A percentile compares a stretch with the other conserved stretches of the same genome.
Conservation (phyloP, 495 filamentous ascomycete genomes). For the Tuber melanosporum region DNA sequence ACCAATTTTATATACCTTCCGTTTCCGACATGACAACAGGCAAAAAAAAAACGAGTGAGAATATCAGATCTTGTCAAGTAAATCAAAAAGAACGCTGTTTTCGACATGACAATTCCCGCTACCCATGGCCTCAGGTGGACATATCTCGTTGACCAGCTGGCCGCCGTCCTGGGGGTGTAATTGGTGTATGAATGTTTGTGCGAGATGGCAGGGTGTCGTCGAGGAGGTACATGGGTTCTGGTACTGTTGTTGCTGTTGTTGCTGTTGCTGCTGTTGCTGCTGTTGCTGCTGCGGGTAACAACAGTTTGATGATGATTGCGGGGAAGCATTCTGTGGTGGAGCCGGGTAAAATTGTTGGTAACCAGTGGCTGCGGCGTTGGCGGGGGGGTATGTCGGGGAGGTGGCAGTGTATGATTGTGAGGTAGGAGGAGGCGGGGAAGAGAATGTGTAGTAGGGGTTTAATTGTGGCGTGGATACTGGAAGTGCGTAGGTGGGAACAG, state of each 20-base stretch:
- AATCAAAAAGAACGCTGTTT: constrained; percentile 22
- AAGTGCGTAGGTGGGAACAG: neutral
- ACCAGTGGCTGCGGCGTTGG: neutral
- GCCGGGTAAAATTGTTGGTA: constrained; percentile 1
- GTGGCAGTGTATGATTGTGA: neutral
- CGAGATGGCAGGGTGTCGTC: constrained; percentile 23
- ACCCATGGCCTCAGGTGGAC: constrained; percentile 25
- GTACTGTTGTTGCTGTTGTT: neutral
- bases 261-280: neutral
- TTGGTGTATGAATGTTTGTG: constrained; percentile 30
- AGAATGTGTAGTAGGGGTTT: neutral
- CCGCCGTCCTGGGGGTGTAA: constrained; percentile 19
- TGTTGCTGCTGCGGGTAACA: constrained; percentile 13
- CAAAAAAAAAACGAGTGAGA: neutral
- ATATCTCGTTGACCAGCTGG: constrained; percentile 19
- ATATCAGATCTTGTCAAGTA: constrained; percentile 30
- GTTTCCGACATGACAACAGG: neutral
- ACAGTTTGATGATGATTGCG: constrained; percentile 12
- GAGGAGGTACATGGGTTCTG: constrained; percentile 9
- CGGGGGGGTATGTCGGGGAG: neutral
- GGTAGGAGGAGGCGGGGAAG: neutral
- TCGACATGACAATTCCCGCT: constrained; percentile 27
- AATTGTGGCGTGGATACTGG: neutral
- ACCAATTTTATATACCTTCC: neutral
- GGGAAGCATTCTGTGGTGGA: neutral